Percentiles rank a stretch among this genome's conserved stretches.
Evolutionary conservation across 225 moss, liverwort and hornwort species (phyloP).

Genomic region (Straminergon stramineum): DNA sequence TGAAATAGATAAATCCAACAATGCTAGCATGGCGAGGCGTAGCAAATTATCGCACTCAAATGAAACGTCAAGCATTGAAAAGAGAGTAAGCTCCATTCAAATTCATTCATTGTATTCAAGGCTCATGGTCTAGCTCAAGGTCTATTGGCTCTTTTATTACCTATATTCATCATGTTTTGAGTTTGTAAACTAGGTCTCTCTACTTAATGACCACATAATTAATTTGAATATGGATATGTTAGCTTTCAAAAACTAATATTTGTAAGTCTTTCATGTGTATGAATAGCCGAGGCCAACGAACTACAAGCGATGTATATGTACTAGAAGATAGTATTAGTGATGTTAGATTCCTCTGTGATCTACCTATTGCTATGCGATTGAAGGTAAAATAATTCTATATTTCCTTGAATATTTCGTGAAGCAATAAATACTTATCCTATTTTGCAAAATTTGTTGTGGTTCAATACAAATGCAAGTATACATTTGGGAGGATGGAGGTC

Average conservation of each 20-base stretch:
- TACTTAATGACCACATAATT: not conserved
- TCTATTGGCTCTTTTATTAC: not conserved
- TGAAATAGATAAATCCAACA: not conserved
- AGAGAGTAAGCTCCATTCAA: conserved; percentile 20
- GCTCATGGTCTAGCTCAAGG: too few species aligned
- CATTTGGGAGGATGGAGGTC: too few species aligned
- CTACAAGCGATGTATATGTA: conserved; percentile 49
- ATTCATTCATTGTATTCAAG: not conserved
- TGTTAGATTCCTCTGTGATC: conserved; percentile 47
- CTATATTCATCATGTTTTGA: not conserved
- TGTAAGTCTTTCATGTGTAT: not conserved
- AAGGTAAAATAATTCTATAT: conserved; percentile 15
- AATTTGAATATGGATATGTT: not conserved
- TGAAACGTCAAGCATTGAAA: conserved; percentile 45
- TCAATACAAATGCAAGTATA: not conserved
- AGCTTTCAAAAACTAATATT: not conserved
- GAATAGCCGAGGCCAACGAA: conserved; percentile 25
- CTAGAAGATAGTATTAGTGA: conserved; percentile 43
- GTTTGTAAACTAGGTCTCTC: not conserved
- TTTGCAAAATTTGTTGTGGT: accelerated
- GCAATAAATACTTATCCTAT: not conserved
- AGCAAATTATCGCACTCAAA: conserved; percentile 62
- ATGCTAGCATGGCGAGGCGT: conserved; percentile 45
- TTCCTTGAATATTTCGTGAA: not conserved
- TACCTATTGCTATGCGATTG: conserved; percentile 56